Percentiles rank a stretch among this genome's conserved stretches.
Evolutionary conservation across 2,329 filamentous ascomycete genomes (phyloP).

Genomic region (Aspergillus oerlinghausenensis): DNA sequence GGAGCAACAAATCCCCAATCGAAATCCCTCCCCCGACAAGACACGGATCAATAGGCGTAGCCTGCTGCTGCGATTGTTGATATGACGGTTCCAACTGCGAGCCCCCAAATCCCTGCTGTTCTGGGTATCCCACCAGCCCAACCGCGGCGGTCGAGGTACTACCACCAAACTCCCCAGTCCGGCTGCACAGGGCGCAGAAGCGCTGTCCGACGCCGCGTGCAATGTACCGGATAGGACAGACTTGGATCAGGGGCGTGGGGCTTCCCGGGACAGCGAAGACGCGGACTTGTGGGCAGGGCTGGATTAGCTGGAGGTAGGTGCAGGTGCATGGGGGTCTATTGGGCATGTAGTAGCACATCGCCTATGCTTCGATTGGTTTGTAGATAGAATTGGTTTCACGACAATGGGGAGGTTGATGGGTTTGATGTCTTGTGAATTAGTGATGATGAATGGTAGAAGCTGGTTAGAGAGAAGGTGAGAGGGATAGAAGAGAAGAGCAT

Average conservation of each 20-base stretch:
- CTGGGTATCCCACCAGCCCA: not conserved
- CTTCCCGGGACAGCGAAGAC: slow-evolving; percentile 6
- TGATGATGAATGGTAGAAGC: not conserved
- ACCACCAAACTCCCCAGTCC: not conserved
- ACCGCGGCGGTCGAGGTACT: no score
- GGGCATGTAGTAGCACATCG: slow-evolving; percentile 16
- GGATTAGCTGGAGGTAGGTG: slow-evolving; percentile 16
- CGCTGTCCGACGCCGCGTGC: slow-evolving; percentile 1
- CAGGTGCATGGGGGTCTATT: slow-evolving; percentile 17
- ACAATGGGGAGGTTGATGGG: not conserved
- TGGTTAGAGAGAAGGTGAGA: not conserved
- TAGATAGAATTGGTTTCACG: not conserved
- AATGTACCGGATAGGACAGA: slow-evolving; percentile 3
- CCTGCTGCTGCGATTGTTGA: not conserved
- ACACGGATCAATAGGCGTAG: not conserved
- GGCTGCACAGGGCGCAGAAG: not conserved
- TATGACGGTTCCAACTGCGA: not conserved
- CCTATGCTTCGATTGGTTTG: not conserved
- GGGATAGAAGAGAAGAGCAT: not conserved
- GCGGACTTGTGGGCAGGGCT: slow-evolving; percentile 12
- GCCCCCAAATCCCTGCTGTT: not conserved
- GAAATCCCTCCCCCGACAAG: not conserved
- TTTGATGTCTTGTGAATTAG: not conserved
- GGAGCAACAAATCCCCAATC: not conserved
- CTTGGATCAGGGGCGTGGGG: slow-evolving; percentile 10